A percentile compares a stretch with the other conserved stretches of the same genome.
phyloP scores from a whole-genome alignment of 192 early-diverging fungal genomes.

The Coemansia sp. region DNA sequence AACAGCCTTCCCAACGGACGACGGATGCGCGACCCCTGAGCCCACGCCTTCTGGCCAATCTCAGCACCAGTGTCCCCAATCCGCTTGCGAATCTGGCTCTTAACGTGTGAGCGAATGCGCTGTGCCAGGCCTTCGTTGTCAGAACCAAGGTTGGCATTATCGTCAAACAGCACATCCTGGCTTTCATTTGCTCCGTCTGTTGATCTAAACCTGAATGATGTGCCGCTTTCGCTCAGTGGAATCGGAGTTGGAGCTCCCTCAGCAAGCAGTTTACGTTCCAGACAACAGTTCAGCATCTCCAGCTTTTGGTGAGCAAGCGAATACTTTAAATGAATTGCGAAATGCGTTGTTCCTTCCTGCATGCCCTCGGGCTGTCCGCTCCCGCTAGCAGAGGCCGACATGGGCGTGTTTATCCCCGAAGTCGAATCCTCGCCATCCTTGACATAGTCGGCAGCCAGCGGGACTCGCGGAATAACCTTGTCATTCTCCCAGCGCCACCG shows the following conservation, averaged over 20 bases:
- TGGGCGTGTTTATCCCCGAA: slow-evolving; percentile 16
- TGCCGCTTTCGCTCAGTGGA: not conserved
- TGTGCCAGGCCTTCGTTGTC: slow-evolving; percentile 27
- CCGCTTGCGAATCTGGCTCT: slow-evolving; percentile 30
- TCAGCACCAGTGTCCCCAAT: slow-evolving; percentile 23
- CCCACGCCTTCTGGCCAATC: slow-evolving; percentile 21
- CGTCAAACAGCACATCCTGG: not conserved
- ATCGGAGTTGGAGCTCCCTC: slow-evolving; percentile 2
- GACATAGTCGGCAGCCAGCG: slow-evolving; percentile 25
- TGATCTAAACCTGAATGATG: not conserved
- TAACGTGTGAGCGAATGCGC: slow-evolving; percentile 37
- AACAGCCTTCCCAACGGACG: slow-evolving; percentile 47
- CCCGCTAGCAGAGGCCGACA: not conserved
- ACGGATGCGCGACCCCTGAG: slow-evolving; percentile 35
- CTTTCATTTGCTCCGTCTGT: not conserved
- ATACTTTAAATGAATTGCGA: slow-evolving; percentile 63
- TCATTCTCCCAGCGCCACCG: slow-evolving; percentile 65
- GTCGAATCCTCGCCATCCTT: slow-evolving; percentile 6
- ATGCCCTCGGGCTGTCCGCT: not conserved
- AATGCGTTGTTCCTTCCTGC: slow-evolving; percentile 1
- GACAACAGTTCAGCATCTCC: slow-evolving; percentile 81
- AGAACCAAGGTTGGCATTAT: not conserved
- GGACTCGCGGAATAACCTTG: slow-evolving; percentile 57
- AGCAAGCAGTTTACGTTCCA: slow-evolving; percentile 47
- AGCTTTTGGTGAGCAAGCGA: slow-evolving; percentile 73